phyloP scores from a whole-genome alignment of 352 stramenopile genomes.

The Blastocystis sp. region DNA sequence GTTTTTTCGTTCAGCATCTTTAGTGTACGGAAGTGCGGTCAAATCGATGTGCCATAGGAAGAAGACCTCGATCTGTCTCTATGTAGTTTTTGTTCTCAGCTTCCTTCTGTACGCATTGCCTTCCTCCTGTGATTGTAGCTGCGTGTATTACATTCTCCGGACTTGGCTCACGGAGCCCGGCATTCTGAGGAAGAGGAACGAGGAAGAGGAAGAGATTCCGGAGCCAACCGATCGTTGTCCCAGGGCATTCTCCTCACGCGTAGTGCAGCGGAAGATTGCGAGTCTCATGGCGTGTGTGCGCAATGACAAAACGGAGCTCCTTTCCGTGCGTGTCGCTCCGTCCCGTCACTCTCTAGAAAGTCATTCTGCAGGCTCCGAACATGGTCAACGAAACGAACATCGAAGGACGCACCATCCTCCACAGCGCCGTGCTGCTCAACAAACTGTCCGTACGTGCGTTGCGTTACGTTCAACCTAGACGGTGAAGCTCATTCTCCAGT shows the following conservation, averaged over 20 bases:
- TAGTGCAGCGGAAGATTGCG: slow-evolving; percentile 8
- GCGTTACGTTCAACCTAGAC: neutral
- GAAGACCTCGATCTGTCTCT: neutral
- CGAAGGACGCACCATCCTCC: slow-evolving; percentile 36
- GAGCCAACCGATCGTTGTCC: too few relatives aligned
- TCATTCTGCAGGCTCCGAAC: too few relatives aligned
- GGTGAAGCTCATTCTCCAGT: neutral
- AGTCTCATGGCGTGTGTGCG: slow-evolving; percentile 41
- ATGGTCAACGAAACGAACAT: slow-evolving; percentile 54
- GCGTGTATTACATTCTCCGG: neutral
- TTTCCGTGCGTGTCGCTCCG: too few relatives aligned
- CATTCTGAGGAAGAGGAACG: neutral
- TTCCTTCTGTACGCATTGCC: neutral
- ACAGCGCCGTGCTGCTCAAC: neutral
- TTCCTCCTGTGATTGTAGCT: neutral
- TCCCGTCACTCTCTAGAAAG: too few relatives aligned
- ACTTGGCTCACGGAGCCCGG: slow-evolving; percentile 31
- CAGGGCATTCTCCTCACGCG: too few relatives aligned
- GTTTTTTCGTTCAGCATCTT: neutral
- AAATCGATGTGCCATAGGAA: neutral
- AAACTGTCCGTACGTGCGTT: neutral
- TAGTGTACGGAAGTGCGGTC: neutral
- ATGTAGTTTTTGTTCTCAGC: neutral
- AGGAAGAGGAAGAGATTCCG: slow-evolving; percentile 28
- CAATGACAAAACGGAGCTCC: slow-evolving; percentile 22